Evolutionary conservation across 2,329 filamentous ascomycete genomes (phyloP).

Genomic region (Calonectria fujianensis): DNA sequence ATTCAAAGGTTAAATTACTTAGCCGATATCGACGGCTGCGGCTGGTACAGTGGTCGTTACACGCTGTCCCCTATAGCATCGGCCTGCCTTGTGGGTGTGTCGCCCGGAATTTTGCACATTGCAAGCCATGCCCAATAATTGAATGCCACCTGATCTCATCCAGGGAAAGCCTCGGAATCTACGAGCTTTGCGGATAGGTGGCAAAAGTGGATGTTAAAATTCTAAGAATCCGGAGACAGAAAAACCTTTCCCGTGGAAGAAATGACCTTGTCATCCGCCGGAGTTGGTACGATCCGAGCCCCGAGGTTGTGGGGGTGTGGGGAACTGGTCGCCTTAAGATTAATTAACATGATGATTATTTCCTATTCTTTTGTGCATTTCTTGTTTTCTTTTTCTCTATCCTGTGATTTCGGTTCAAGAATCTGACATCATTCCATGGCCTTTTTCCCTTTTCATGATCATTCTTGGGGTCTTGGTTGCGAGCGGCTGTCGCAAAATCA

Average conservation of each 20-base stretch:
- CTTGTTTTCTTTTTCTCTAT: not conserved
- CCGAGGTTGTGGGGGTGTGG: not conserved
- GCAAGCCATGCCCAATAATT: not conserved
- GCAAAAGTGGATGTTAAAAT: not conserved
- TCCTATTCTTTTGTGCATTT: not conserved
- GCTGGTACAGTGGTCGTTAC: too few relatives aligned
- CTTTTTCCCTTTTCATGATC: not conserved
- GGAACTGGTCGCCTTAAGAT: not conserved
- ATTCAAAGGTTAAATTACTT: not conserved
- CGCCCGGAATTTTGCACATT: not conserved
- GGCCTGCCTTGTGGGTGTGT: not conserved
- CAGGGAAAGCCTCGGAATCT: not conserved
- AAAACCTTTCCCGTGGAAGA: not conserved
- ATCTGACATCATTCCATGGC: not conserved
- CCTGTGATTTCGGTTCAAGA: not conserved
- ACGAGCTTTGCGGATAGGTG: not conserved
- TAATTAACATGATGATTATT: not conserved
- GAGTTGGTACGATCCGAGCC: not conserved
- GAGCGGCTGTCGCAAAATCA: not conserved
- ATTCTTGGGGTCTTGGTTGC: not conserved
- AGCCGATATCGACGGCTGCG: not conserved
- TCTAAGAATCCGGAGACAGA: not conserved
- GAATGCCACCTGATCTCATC: not conserved
- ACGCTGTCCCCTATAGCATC: not conserved
- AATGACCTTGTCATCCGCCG: not conserved